A percentile compares a stretch with the other conserved stretches of the same genome.
Evolutionary conservation across 192 early-diverging fungal genomes (phyloP).

Genomic region (Jimgerdemannia flammicorona): DNA sequence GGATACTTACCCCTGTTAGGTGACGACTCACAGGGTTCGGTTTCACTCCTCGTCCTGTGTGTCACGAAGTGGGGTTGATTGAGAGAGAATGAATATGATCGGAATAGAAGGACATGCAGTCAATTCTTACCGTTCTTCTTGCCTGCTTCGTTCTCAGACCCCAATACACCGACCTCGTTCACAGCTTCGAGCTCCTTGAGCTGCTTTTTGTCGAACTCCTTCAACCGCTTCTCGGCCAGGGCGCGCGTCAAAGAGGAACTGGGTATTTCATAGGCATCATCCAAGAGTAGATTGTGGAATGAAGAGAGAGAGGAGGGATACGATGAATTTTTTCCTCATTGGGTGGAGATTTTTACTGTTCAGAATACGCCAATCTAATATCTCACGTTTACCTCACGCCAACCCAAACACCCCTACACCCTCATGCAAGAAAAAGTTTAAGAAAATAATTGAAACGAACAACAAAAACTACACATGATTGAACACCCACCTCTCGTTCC

Average conservation of each 20-base stretch:
- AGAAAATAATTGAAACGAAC: too few species aligned
- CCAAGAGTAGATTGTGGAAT: not conserved
- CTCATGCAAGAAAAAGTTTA: too few species aligned
- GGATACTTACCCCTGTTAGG: not conserved
- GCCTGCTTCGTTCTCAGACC: not conserved
- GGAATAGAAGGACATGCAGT: too few species aligned
- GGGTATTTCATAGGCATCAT: too few species aligned
- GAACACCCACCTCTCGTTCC: too few species aligned
- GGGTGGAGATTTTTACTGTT: too few species aligned
- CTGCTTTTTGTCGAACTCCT: not conserved
- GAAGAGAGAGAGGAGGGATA: not conserved
- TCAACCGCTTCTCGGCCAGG: not conserved
- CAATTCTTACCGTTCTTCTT: not conserved
- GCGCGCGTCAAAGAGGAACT: not conserved
- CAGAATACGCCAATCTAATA: too few species aligned
- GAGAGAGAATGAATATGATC: too few species aligned
- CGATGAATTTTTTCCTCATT: too few species aligned
- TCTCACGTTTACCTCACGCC: too few species aligned
- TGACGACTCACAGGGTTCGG: not conserved
- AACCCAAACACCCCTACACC: too few species aligned
- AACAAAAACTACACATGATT: too few species aligned
- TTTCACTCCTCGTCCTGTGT: not conserved
- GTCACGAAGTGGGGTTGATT: not conserved
- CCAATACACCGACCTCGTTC: not conserved
- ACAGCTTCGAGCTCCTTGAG: not conserved